Evolutionary conservation across 2,329 filamentous ascomycete genomes (phyloP).

Genomic region (Lachnellula hyalina): DNA sequence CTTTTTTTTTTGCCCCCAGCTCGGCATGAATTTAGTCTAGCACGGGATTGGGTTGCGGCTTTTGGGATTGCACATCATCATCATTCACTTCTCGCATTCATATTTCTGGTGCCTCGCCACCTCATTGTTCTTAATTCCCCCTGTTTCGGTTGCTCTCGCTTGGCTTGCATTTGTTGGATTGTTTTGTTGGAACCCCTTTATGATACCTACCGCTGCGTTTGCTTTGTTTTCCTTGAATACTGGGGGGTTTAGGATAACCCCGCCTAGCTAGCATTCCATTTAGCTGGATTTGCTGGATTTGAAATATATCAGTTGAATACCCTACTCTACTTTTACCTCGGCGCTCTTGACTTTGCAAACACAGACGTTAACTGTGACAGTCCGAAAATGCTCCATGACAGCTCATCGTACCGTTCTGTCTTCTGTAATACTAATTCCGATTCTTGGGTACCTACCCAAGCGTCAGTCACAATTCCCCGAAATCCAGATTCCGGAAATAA

Average conservation of each 20-base stretch:
- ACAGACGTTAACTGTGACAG: no score
- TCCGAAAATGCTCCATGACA: no score
- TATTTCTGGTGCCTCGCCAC: not conserved
- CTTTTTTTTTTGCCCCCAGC: constrained; percentile 10
- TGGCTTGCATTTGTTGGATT: not conserved
- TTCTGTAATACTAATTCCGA: no score
- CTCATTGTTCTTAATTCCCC: not conserved
- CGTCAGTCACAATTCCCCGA: no score
- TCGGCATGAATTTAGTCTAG: constrained; percentile 22
- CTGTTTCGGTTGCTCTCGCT: not conserved
- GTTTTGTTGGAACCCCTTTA: not conserved
- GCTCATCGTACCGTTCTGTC: no score
- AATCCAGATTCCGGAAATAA: no score
- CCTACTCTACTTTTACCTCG: not conserved
- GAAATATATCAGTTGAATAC: constrained; percentile 2
- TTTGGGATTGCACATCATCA: not conserved
- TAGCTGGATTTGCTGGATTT: not conserved
- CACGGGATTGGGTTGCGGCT: constrained; percentile 2
- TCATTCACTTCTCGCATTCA: constrained; percentile 2
- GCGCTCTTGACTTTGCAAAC: no score
- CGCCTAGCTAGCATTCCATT: not conserved
- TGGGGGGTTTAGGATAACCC: not conserved
- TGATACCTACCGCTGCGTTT: constrained; percentile 11
- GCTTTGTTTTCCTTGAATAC: not conserved
- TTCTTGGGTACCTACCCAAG: no score